Conservation (phyloP, 108 stramenopile genomes). For the Fistulifera pelliculosa region DNA sequence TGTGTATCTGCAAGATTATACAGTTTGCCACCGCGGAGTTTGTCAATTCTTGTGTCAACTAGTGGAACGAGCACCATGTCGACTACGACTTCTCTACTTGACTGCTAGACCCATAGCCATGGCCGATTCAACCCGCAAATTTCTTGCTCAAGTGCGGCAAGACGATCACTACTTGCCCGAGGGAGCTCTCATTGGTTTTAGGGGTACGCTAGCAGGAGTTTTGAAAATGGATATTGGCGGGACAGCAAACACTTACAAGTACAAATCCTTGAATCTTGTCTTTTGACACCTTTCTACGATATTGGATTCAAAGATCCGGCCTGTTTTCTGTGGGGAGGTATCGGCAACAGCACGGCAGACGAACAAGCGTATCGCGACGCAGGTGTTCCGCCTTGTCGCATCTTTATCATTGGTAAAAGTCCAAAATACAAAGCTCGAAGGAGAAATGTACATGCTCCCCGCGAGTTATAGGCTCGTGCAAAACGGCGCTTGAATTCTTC, state of each 20-base stretch:
- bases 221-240: conserved; percentile 58
- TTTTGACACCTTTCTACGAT: conserved; percentile 53
- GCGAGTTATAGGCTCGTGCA: too few species aligned
- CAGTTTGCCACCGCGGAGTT: conserved; percentile 51
- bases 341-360: conserved; percentile 75
- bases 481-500: too few species aligned
- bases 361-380: conserved; percentile 64
- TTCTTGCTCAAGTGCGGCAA: conserved; percentile 31
- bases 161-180: conserved; percentile 33
- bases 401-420: conserved; percentile 64
- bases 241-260: conserved; percentile 58
- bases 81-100: conserved; percentile 56
- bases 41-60: conserved; percentile 43
- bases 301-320: conserved; percentile 9
- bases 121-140: conserved; percentile 51
- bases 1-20: conserved; percentile 45
- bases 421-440: conserved; percentile 13
- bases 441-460: too few species aligned
- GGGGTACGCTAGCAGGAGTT: conserved; percentile 46
- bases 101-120: conserved; percentile 60
- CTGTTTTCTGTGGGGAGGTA: conserved; percentile 51
- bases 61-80: not conserved
- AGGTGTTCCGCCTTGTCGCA: conserved; percentile 52
- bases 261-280: conserved; percentile 49
- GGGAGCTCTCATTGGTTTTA: conserved; percentile 66